phyloP scores from a whole-genome alignment of 2,329 filamentous ascomycete species.

The Ilyonectria mors-panacis region DNA sequence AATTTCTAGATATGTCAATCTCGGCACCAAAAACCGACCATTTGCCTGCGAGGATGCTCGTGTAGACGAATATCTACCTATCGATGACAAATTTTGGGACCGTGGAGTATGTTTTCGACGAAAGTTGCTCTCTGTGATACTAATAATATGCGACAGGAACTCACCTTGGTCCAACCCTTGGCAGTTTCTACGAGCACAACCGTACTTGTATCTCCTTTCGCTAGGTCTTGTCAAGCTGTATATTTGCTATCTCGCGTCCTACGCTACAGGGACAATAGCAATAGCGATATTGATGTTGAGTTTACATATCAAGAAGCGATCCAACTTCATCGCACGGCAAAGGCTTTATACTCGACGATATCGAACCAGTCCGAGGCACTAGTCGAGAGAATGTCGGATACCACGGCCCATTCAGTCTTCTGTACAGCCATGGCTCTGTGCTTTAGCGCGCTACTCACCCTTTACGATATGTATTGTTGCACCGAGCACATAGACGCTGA shows the following conservation, averaged over 20 bases:
- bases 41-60: conserved; percentile 22
- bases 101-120: background rate
- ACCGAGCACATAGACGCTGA: background rate
- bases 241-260: conserved; percentile 13
- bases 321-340: conserved; percentile 15
- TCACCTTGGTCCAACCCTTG: conserved; percentile 16
- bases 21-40: background rate
- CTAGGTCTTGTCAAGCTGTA: conserved; percentile 9
- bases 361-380: background rate
- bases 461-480: conserved; percentile 11
- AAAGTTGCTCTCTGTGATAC: background rate
- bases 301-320: conserved; percentile 17
- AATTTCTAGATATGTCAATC: background rate
- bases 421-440: background rate
- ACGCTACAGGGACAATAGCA: conserved; percentile 2
- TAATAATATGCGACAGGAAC: background rate
- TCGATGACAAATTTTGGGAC: background rate
- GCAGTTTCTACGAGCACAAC: conserved; percentile 11
- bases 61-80: background rate
- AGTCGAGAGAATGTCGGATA: conserved; percentile 1
- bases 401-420: background rate
- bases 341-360: background rate
- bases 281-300: conserved; percentile 1
- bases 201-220: conserved; percentile 12
- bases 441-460: conserved; percentile 3